phyloP scores from a whole-genome alignment of 352 stramenopile species.

The Blastocystis hominis region DNA sequence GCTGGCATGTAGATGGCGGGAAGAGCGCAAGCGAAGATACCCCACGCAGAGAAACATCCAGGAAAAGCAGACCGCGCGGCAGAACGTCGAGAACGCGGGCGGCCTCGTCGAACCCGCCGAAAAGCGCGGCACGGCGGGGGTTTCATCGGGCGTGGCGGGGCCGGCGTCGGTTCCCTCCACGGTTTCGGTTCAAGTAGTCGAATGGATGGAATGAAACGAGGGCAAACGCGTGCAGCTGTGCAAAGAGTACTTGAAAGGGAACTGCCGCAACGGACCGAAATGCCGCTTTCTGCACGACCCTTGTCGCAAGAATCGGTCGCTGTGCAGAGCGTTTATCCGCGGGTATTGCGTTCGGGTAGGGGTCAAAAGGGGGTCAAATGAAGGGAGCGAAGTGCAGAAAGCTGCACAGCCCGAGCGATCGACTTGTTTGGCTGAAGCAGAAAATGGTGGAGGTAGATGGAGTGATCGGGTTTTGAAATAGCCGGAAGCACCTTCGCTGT shows the following conservation, averaged over 20 bases:
- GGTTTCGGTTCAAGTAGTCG: not conserved
- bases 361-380: not conserved
- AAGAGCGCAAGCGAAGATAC: constrained; percentile 31
- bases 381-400: constrained; percentile 42
- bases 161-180: not conserved
- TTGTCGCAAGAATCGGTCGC: constrained; percentile 21
- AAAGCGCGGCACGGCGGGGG: not conserved
- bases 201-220: not conserved
- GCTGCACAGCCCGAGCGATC: constrained; percentile 47
- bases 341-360: constrained; percentile 30
- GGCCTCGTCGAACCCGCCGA: not conserved
- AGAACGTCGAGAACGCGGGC: not conserved
- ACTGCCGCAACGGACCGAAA: constrained; percentile 5
- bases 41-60: constrained; percentile 4
- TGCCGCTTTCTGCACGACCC: constrained; percentile 47
- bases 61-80: constrained; percentile 12
- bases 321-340: constrained; percentile 48
- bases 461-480: not conserved
- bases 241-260: constrained; percentile 39
- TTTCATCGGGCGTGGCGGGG: not conserved
- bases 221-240: not conserved
- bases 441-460: constrained; percentile 17
- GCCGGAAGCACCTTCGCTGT: constrained; percentile 1
- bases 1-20: constrained; percentile 37
- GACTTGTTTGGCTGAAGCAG: constrained; percentile 51